These are phyloP conservation scores for Eucalyptus coolabah DNA, from an alignment of 345 rosid genomes.

Conservation along the genomic window DNA sequence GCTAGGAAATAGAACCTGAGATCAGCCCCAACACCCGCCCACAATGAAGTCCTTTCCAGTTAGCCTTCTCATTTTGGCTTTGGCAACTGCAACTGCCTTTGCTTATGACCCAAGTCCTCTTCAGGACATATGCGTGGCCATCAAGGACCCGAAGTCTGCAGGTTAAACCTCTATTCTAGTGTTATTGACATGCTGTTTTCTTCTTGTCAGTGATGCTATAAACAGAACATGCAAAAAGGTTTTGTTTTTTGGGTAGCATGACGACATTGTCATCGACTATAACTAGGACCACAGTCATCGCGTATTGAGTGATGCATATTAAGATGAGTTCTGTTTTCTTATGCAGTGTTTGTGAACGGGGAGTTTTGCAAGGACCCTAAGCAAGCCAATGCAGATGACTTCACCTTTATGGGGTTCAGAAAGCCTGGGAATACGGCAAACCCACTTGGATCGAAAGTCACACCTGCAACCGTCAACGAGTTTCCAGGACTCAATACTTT, in stretches of 20 bases:
- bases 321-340: not conserved
- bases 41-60: too few species aligned
- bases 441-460: slow-evolving; percentile 7
- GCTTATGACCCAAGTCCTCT: too few species aligned
- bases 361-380: slow-evolving; percentile 26
- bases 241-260: not conserved
- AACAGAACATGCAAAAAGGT: not conserved
- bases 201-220: not conserved
- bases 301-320: not conserved
- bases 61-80: too few species aligned
- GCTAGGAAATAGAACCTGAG: too few species aligned
- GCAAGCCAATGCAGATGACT: slow-evolving; percentile 7
- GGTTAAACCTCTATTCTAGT: too few species aligned
- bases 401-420: slow-evolving; percentile 3
- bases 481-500: slow-evolving; percentile 15
- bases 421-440: not conserved
- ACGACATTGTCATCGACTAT: not conserved
- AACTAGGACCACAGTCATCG: not conserved
- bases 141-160: too few species aligned
- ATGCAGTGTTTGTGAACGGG: slow-evolving; percentile 23
- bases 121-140: too few species aligned
- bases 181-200: too few species aligned
- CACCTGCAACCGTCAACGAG: not conserved
- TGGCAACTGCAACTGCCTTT: too few species aligned
- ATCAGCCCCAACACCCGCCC: too few species aligned